Evolutionary conservation across 176 grass and related monocot species (phyloP), one percentile per base, ranked within the genome.

Genomic region (Calamus simplicifolius): DNA sequence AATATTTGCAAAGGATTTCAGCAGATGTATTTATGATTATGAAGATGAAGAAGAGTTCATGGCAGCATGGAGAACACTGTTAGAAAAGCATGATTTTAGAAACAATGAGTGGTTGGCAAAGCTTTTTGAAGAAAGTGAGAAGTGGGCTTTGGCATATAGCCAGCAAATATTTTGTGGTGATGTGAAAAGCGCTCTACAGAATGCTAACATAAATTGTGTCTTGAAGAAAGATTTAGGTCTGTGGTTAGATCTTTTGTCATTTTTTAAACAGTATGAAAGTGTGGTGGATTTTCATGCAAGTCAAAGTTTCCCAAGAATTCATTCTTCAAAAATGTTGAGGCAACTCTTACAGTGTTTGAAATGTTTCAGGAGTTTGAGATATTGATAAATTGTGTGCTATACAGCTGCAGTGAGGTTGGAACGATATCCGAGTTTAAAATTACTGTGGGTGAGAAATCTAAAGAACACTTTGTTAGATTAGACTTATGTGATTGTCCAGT

Each of bases 301-400:
- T 50, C 79, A 82, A 62, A 79, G 59, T 63, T 54, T 61, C 59
- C 74, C 56, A 48, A 77, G 75, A 59, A 49, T 82, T 10, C 66
- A 74, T 26, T 70, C 75, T 49, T 77, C 79, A 5, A 58, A 58
- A 27, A 82, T 87, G 75, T 18, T 87, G 16, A 67, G 29, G 6
- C 75, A 87, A 35, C 79, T 18, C 79, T 75, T 67, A 8, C 70
- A 16, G 19, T 75, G 19, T 82, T 82, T 71, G 66, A 87, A 66
- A 64, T 82, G 57, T 82, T 82, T 17, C 18, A 59, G 61, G 71
- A 87, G 58, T 82, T 82, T 25, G 84, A 82, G 43, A 27, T 79
- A 29, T 77, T 82, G 23, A 70, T 82, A 70, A 68, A 74, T 79
- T 79, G 75, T 51, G 67, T 77, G 66, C 27, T 66, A 16, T 79